Evolutionary conservation across 257 asterid genomes (phyloP), one percentile per base, ranked within the genome.

Genomic region (Asclepias syriaca): DNA sequence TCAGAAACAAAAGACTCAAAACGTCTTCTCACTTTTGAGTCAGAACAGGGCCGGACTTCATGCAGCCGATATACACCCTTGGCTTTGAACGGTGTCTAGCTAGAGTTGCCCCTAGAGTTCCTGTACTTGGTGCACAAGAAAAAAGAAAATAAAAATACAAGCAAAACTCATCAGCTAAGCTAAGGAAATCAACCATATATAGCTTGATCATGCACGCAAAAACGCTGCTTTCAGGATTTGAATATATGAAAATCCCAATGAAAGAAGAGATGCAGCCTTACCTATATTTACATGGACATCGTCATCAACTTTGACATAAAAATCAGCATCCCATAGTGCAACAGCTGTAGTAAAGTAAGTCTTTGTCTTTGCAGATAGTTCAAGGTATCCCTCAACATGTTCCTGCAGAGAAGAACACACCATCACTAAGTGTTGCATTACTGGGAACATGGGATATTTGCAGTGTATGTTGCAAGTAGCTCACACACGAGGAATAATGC

Each of bases 11-110:
- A 61, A 49, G 59, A 67, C 22, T 55, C 9, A 29, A 55, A 55
- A 48, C 8, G 18, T 70, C 40, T 57, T 76, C 97, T 80, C 83
- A 92, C 98, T 90, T 92, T 66, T 88, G 96, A 72, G 96, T 87
- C 68, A 92, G 88, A 81, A 90, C 96, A 0, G 96, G 96, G 71
- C 96, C 98, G 37, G 98, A 92, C 83, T 92, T 92, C 98, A 92
- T 90, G 90, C 98, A 92, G 56, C 98, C 96, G 57, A 92, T 88
- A 77, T 90, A 92, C 63, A 92, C 90, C 81, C 96, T 77, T 8
- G 94, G 90, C 79, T 87, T 90, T 10, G 87, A 85, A 73, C 85
- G 96, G 75, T 90, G 91, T 71, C 97, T 86, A 70, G 87, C 85
- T 66, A 91, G 86, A 75, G 95, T 91, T 76, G 89, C 82, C 76